These are phyloP conservation scores for Dionaea muscipula DNA, from an alignment of 179 eudicot genomes.

Conservation along the genomic window DNA sequence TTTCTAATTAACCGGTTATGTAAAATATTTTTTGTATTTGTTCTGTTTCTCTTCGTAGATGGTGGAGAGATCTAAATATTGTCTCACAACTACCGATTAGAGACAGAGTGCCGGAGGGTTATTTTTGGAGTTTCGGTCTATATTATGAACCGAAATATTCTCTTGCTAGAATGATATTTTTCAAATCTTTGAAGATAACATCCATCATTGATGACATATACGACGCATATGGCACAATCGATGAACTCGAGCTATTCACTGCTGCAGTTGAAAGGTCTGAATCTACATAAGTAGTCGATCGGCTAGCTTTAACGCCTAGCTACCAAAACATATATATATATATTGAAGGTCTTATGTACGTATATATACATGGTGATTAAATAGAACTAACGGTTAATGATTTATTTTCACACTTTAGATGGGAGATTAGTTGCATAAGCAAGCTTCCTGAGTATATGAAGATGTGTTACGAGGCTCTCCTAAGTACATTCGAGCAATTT, in stretches of 20 bases:
- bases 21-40: no score
- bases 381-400: background rate
- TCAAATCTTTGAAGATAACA: conserved; percentile 10
- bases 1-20: no score
- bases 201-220: conserved; percentile 34
- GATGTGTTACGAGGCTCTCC: conserved; percentile 13
- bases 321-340: no score
- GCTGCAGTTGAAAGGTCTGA: conserved; percentile 19
- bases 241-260: conserved; percentile 19
- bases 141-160: conserved; percentile 28
- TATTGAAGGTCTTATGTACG: background rate
- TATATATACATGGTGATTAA: background rate
- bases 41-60: no score
- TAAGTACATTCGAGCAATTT: conserved; percentile 14
- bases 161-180: conserved; percentile 12
- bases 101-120: conserved; percentile 31
- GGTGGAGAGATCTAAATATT: conserved; percentile 28
- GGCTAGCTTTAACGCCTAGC: no score
- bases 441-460: conserved; percentile 37
- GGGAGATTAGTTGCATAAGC: conserved; percentile 21
- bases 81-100: conserved; percentile 23
- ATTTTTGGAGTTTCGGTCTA: conserved; percentile 23
- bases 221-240: conserved; percentile 31
- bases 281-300: no score
- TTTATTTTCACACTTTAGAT: conserved; percentile 11